These are phyloP conservation scores for Fusarium sp. DNA, from an alignment of 2,329 filamentous ascomycete species.

Conservation along the genomic window DNA sequence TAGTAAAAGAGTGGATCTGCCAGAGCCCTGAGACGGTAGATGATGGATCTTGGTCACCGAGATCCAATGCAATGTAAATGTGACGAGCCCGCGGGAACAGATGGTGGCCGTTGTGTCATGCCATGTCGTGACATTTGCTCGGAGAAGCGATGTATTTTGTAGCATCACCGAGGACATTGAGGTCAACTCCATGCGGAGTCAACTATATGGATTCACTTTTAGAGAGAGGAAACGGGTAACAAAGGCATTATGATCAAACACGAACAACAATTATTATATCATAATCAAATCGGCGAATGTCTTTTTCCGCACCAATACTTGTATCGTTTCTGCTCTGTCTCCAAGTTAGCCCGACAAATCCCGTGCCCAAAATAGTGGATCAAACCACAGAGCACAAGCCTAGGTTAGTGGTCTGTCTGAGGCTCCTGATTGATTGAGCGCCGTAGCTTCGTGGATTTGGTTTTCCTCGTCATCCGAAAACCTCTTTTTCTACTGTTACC, in stretches of 20 bases:
- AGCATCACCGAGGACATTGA: neutral
- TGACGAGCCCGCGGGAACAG: conserved; percentile 26
- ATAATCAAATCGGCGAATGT: conserved; percentile 36
- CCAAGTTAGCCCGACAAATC: conserved; percentile 39
- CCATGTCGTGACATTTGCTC: neutral
- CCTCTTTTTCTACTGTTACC: conserved; percentile 25
- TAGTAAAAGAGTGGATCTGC: conserved; percentile 31
- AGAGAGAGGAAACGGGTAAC: neutral
- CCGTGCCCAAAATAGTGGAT: conserved; percentile 35
- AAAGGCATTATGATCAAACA: conserved; percentile 14
- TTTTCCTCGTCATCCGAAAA: conserved; percentile 38
- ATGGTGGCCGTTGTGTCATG: neutral
- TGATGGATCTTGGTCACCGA: conserved; percentile 30
- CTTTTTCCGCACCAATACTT: conserved; percentile 26
- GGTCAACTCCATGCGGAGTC: too few relatives aligned
- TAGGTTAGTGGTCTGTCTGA: conserved; percentile 25
- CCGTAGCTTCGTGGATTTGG: conserved; percentile 32
- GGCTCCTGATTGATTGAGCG: conserved; percentile 29
- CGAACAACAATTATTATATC: neutral
- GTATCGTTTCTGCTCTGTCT: neutral
- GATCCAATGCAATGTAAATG: conserved; percentile 5
- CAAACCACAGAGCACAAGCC: conserved; percentile 15
- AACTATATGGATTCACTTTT: neutral
- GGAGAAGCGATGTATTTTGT: neutral
- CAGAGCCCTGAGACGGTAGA: conserved; percentile 9